phyloP scores from a whole-genome alignment of 345 rosid species.

The Rhizophora apiculata region DNA sequence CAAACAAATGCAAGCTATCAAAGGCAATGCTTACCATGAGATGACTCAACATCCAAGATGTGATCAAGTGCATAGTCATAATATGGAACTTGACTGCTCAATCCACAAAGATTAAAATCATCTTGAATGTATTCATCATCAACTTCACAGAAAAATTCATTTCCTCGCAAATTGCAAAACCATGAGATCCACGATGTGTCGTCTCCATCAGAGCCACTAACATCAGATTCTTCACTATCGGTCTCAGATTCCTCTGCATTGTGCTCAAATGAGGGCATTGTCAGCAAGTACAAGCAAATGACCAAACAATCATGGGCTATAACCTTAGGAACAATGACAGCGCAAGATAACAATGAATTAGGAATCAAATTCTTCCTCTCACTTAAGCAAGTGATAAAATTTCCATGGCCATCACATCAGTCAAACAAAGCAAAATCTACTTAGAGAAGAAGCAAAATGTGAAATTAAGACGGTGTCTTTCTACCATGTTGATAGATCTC shows the following conservation, averaged over 20 bases:
- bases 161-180: constrained; percentile 95
- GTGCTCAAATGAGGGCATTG: constrained; percentile 6
- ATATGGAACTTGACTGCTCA: constrained; percentile 95
- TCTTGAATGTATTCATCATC: constrained; percentile 97
- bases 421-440: too few species aligned
- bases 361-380: too few species aligned
- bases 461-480: too few species aligned
- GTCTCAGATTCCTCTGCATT: constrained; percentile 71
- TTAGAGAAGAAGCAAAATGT: too few species aligned
- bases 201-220: constrained; percentile 89
- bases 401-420: too few species aligned
- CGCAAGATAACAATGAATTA: too few species aligned
- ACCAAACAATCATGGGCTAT: background rate
- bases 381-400: too few species aligned
- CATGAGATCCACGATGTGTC: constrained; percentile 98
- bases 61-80: constrained; percentile 94
- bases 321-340: too few species aligned
- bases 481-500: too few species aligned
- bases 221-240: constrained; percentile 77
- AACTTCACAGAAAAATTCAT: constrained; percentile 94
- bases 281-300: constrained; percentile 4
- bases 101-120: constrained; percentile 94
- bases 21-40: constrained; percentile 59
- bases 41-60: constrained; percentile 85
- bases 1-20: background rate